Evolutionary conservation across 2,329 filamentous ascomycete species (phyloP), one percentile per base, ranked within the genome.

Genomic region (Aureobasidium vineae): DNA sequence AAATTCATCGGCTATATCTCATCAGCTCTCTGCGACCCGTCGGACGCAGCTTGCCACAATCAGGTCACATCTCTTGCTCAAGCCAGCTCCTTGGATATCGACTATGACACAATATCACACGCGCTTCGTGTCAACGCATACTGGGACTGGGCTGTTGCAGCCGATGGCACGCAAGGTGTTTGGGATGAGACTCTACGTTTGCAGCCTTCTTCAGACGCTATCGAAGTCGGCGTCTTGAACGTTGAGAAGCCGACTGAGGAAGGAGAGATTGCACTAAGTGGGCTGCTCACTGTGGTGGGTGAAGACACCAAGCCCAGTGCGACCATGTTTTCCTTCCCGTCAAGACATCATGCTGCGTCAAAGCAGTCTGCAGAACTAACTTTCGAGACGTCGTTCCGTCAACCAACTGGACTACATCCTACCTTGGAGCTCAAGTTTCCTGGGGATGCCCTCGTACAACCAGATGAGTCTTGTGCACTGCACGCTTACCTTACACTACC

Each of bases 401-500:
- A 80, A 2, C 92, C 92, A 1, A 89, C 88, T 0, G 93, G 94
- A 10, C 83, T 97, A 11, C 94, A 97, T 77, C 94, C 94, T 1
- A 90, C 87, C 0, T 81, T 97, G 68, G 85, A 88, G 71, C 82
- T 96, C 63, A 82, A 79, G 2, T 79, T 97, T 41, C 83, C 84
- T 53, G 80, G 81, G 4, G 75, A 80, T 26, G 78, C 84, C 19
- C 84, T 84, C 0, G 78, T 73, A 0, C 81, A 71, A 75, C 83
- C 60, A 10, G 72, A 74, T 50, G 79, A 82, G n/a, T 79, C 81
- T 36, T 97, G 94, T 77, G 84, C 84, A 19, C 81, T 93, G 0
- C 88, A 97, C 77, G 85, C 90, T 13, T 91, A 96, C 77, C 79
- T 97, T 31, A 96, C 91, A 0, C 85, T 97, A 2, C 93, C 94